Percentiles rank a stretch among this genome's conserved stretches.
Conservation (phyloP, 2,329 filamentous ascomycete genomes). For the Colletotrichum echinochloae region DNA sequence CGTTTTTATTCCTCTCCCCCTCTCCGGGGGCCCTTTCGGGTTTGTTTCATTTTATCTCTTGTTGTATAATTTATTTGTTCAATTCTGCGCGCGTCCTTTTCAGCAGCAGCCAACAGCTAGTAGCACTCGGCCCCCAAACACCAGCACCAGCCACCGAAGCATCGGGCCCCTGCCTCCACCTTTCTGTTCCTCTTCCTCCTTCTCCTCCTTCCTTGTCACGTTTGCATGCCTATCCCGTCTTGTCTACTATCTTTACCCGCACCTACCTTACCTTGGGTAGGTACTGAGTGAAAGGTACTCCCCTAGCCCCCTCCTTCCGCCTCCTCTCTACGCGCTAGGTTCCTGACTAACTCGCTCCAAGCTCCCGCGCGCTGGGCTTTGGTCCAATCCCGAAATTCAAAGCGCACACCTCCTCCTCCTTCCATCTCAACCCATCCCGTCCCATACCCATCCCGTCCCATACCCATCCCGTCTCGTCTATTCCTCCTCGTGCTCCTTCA, state of each 20-base stretch:
- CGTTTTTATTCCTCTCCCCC: constrained; percentile 1
- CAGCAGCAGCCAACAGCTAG: background rate
- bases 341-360: constrained; percentile 39
- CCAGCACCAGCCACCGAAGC: background rate
- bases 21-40: background rate
- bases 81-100: constrained; percentile 1
- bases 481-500: constrained; percentile 18
- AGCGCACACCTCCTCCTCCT: constrained; percentile 24
- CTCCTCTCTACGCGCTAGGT: constrained; percentile 35
- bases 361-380: constrained; percentile 33
- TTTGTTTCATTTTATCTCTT: background rate
- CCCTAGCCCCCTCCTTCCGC: constrained; percentile 20
- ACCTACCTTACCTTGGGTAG: background rate
- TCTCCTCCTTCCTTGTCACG: background rate
- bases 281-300: background rate
- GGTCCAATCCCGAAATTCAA: constrained; percentile 24
- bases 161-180: background rate
- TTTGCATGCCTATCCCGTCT: constrained; percentile 5
- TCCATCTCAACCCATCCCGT: background rate
- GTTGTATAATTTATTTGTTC: background rate
- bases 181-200: background rate
- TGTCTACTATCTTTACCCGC: constrained; percentile 10
- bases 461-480: background rate
- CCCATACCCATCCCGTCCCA: constrained; percentile 1
- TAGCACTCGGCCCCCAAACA: background rate